Conservation (phyloP, 441 rosid genomes). For the Isatis lusitanica region DNA sequence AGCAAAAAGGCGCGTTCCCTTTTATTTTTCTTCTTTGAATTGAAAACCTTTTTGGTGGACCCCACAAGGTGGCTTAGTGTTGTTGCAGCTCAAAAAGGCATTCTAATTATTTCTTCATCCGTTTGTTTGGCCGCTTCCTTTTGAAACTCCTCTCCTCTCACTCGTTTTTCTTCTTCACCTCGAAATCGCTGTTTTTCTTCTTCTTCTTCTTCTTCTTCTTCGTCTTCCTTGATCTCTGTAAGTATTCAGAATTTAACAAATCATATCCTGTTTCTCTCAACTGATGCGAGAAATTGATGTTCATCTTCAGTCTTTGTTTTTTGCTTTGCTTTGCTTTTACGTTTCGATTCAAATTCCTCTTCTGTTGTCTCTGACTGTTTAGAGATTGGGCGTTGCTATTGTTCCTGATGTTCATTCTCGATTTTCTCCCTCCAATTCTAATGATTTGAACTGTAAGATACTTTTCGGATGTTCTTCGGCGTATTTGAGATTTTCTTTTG, state of each 20-base stretch:
- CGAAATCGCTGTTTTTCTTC: not conserved
- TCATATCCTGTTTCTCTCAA: not conserved
- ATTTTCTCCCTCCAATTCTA: no score
- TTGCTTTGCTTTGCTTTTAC: not conserved
- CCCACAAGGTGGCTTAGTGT: not conserved
- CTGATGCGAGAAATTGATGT: not conserved
- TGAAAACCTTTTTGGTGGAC: not conserved
- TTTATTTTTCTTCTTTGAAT: constrained; percentile 12
- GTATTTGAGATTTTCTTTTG: not conserved
- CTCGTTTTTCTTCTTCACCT: not conserved
- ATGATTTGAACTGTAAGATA: not conserved
- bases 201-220: not conserved
- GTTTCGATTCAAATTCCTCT: not conserved
- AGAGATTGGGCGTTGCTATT: not conserved
- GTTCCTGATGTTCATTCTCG: no score
- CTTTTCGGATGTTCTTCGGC: not conserved
- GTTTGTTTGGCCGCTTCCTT: constrained; percentile 18
- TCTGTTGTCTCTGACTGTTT: not conserved
- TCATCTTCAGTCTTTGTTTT: not conserved
- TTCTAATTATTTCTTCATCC: constrained; percentile 18
- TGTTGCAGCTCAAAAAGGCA: constrained; percentile 12
- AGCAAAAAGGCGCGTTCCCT: constrained; percentile 21
- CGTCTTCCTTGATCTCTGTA: constrained; percentile 22
- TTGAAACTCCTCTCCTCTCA: constrained; percentile 6
- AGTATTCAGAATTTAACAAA: not conserved